phyloP scores from a whole-genome alignment of 2,329 filamentous ascomycete genomes.

The Fusarium haematococcum region DNA sequence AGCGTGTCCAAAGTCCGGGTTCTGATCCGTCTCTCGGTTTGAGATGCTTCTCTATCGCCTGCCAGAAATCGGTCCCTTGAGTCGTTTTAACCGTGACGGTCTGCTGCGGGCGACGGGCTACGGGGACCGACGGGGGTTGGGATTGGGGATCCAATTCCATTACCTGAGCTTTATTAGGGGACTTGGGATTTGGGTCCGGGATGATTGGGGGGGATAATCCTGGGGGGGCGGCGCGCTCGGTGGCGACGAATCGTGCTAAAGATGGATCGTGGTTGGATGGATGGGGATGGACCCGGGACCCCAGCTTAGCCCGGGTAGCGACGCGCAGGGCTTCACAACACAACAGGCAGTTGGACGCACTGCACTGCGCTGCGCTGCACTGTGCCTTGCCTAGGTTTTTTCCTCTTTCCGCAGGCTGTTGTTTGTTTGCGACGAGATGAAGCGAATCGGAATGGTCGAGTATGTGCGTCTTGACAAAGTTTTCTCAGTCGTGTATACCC shows the following conservation, averaged over 20 bases:
- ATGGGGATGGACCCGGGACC: neutral
- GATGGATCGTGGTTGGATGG: slow-evolving; percentile 16
- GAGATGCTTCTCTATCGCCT: neutral
- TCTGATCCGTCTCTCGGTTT: slow-evolving; percentile 31
- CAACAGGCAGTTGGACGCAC: neutral
- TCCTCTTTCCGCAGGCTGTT: neutral
- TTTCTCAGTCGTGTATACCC: neutral
- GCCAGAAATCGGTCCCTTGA: neutral
- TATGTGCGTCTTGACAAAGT: neutral
- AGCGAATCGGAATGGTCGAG: slow-evolving; percentile 5
- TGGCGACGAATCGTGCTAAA: slow-evolving; percentile 17
- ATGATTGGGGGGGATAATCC: slow-evolving; percentile 20
- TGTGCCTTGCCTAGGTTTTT: slow-evolving; percentile 5
- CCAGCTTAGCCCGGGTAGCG: neutral
- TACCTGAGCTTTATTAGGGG: slow-evolving; percentile 23
- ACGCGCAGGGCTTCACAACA: neutral
- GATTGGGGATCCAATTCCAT: slow-evolving; percentile 29
- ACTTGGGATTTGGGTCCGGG: slow-evolving; percentile 5
- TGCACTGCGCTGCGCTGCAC: neutral
- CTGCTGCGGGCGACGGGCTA: slow-evolving; percentile 13
- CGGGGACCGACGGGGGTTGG: slow-evolving; percentile 16
- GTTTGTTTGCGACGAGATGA: neutral
- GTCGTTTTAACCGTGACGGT: slow-evolving; percentile 1
- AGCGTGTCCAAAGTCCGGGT: slow-evolving; percentile 11
- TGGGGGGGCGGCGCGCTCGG: neutral